phyloP scores from a whole-genome alignment of 345 rosid species.

The Barbarea vulgaris region DNA sequence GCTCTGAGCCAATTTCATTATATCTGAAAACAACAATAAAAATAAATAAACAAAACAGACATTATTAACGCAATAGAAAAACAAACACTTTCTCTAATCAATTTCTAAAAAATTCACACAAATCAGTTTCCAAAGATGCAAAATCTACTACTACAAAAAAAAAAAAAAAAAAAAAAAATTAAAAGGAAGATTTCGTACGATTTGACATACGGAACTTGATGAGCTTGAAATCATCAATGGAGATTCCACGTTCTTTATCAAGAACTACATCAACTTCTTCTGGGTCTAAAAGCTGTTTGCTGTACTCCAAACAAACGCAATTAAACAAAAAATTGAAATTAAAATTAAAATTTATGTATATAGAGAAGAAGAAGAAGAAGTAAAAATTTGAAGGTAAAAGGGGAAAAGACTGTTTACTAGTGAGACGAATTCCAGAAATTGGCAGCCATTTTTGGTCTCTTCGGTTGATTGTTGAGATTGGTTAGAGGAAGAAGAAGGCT shows the following conservation, averaged over 20 bases:
- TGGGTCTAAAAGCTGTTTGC: conserved; percentile 80
- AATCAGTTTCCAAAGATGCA: neutral
- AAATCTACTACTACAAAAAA: too few relatives aligned
- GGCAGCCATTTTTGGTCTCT: conserved; percentile 58
- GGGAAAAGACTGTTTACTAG: conserved; percentile 42
- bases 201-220: conserved; percentile 83
- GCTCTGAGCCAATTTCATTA: conserved; percentile 69
- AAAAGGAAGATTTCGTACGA: conserved; percentile 48
- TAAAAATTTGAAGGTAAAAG: neutral
- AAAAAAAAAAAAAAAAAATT: too few relatives aligned
- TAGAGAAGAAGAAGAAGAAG: too few relatives aligned
- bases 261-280: conserved; percentile 75
- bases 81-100: neutral
- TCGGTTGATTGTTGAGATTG: neutral
- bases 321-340: neutral
- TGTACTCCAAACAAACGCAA: conserved; percentile 25
- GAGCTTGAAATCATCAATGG: conserved; percentile 82
- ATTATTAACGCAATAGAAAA: conserved; percentile 2
- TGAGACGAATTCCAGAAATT: conserved; percentile 95
- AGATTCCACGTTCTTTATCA: conserved; percentile 78
- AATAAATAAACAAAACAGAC: conserved; percentile 2
- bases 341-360: neutral
- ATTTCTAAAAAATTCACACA: neutral
- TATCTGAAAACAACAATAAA: conserved; percentile 53
- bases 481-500: neutral